These are phyloP conservation scores for Neurospora tetrasperma DNA, from an alignment of 495 filamentous ascomycete species.

Conservation along the genomic window DNA sequence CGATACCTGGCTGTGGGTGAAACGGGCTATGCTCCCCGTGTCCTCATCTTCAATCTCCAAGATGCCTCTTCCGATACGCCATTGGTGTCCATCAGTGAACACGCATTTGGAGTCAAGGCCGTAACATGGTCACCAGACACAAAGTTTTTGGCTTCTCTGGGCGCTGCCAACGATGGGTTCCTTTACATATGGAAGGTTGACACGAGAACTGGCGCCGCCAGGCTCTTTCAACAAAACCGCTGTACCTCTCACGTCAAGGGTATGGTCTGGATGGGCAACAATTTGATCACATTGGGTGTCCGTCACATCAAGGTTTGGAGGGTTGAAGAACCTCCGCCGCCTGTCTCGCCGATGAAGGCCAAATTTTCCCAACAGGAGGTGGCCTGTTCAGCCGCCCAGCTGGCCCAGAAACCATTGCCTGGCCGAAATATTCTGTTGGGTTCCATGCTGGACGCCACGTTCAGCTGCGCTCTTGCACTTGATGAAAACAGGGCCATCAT, in stretches of 20 bases:
- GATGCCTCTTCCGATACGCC: conserved; percentile 72
- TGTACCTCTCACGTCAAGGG: conserved; percentile 75
- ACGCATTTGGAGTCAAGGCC: conserved; percentile 79
- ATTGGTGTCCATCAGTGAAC: conserved; percentile 76
- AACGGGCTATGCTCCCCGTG: conserved; percentile 87
- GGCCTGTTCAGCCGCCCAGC: conserved; percentile 20
- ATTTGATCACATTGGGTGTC: conserved; percentile 58
- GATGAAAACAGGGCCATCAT: conserved; percentile 58
- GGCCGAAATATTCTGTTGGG: conserved; percentile 67
- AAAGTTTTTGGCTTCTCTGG: conserved; percentile 78
- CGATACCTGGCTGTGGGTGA: conserved; percentile 87
- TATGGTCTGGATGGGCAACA: conserved; percentile 78
- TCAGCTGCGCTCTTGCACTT: conserved; percentile 66
- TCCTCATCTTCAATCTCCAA: conserved; percentile 77
- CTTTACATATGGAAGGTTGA: conserved; percentile 86
- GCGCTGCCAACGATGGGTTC: conserved; percentile 84
- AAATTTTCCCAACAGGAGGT: conserved; percentile 34
- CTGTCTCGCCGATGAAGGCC: conserved; percentile 37
- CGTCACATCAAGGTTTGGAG: conserved; percentile 93
- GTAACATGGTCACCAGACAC: conserved; percentile 85
- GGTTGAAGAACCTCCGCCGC: conserved; percentile 50
- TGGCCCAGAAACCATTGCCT: conserved; percentile 40
- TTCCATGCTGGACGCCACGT: conserved; percentile 67
- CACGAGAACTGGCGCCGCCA: conserved; percentile 70
- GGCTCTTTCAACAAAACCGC: conserved; percentile 83